These are phyloP conservation scores for Apophysomyces sp. DNA, from an alignment of 371 early-diverging fungal genomes.

Conservation along the genomic window DNA sequence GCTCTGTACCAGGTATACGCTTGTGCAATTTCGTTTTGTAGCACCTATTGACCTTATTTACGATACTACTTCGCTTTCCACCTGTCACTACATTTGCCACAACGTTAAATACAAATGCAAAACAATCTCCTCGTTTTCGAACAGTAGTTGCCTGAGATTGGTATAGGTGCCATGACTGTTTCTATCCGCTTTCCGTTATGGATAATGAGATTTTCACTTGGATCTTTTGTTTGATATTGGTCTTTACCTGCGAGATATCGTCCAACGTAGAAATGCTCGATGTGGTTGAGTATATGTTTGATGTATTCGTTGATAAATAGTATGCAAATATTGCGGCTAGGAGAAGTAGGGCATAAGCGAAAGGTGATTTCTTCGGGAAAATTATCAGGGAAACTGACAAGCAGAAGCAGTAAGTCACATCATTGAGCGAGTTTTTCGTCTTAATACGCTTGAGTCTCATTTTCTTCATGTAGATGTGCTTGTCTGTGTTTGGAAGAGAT, in stretches of 20 bases:
- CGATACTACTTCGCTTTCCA: background rate
- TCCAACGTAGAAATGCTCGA: background rate
- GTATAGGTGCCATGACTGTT: background rate
- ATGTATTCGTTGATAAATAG: background rate
- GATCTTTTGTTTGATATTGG: background rate
- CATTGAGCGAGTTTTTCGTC: too few species aligned
- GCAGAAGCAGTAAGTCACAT: too few species aligned
- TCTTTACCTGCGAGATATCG: background rate
- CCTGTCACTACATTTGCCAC: background rate
- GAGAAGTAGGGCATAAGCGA: too few species aligned
- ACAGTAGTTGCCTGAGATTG: background rate
- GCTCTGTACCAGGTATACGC: background rate
- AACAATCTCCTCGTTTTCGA: background rate
- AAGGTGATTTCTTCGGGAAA: too few species aligned
- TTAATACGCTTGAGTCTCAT: too few species aligned
- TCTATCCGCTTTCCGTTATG: background rate
- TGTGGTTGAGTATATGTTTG: background rate
- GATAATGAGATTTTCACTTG: background rate
- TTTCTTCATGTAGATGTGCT: too few species aligned
- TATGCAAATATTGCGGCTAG: too few species aligned
- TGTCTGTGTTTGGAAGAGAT: too few species aligned
- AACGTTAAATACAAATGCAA: background rate
- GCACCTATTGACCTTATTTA: background rate
- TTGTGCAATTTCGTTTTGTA: background rate
- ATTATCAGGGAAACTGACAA: too few species aligned